phyloP scores from a whole-genome alignment of 1,284 basidiomycete genomes.

The Ganoderma resinaceum region DNA sequence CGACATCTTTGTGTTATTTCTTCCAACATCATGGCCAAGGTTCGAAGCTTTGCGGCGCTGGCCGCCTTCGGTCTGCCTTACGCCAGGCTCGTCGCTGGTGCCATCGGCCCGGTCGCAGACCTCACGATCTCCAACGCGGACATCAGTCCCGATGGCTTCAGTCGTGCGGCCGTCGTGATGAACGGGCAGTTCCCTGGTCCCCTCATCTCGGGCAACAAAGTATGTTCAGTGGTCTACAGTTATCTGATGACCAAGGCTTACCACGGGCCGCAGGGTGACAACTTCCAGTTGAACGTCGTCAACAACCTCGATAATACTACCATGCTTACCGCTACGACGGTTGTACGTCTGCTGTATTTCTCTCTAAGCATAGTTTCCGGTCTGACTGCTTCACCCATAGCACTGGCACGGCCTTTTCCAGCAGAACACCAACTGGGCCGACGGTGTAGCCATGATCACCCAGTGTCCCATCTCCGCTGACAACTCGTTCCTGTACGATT shows the following conservation, averaged over 20 bases:
- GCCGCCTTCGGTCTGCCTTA: not conserved
- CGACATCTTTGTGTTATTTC: not conserved
- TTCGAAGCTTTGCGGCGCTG: not conserved
- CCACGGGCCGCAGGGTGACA: slow-evolving; percentile 29
- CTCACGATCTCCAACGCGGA: slow-evolving; percentile 29
- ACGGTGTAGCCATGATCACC: slow-evolving; percentile 34
- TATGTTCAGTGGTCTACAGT: slow-evolving; percentile 1
- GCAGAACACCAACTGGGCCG: slow-evolving; percentile 43
- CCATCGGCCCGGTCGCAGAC: slow-evolving; percentile 28
- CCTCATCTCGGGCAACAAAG: slow-evolving; percentile 35
- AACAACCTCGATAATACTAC: slow-evolving; percentile 40
- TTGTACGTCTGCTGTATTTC: slow-evolving; percentile 67
- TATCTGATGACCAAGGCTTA: not conserved
- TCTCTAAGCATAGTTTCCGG: slow-evolving; percentile 98
- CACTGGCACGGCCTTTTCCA: slow-evolving; percentile 21
- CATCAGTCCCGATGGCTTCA: slow-evolving; percentile 34
- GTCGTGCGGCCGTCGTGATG: slow-evolving; percentile 32
- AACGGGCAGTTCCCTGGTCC: slow-evolving; percentile 37
- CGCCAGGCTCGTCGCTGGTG: slow-evolving; percentile 12
- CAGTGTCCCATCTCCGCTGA: slow-evolving; percentile 56
- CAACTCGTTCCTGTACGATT: slow-evolving; percentile 49
- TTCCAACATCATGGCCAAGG: slow-evolving; percentile 1
- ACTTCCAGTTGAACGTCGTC: slow-evolving; percentile 26
- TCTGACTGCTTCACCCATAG: slow-evolving; percentile 96
- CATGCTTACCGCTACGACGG: slow-evolving; percentile 43